Percentiles rank a stretch among this genome's conserved stretches.
Conservation (phyloP, 345 rosid species). For the Melaleuca alternifolia region DNA sequence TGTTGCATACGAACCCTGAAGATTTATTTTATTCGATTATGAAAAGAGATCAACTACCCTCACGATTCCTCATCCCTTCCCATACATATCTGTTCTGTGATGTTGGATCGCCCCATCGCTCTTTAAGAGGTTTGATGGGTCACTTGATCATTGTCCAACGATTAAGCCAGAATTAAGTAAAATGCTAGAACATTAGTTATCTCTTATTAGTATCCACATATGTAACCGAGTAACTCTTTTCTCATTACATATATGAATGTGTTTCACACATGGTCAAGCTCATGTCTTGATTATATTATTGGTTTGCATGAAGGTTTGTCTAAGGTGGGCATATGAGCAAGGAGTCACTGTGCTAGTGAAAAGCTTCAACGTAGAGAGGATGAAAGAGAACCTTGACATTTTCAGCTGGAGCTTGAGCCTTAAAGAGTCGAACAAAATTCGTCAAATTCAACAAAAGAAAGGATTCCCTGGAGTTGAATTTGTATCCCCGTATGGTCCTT, state of each 20-base stretch:
- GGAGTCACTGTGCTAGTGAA: slow-evolving; percentile 12
- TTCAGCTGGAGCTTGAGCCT: slow-evolving; percentile 16
- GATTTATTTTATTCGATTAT: not conserved
- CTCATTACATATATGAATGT: not conserved
- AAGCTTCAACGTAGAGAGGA: slow-evolving; percentile 19
- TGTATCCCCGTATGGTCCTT: slow-evolving; percentile 9
- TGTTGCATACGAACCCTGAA: not conserved
- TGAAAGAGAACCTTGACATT: slow-evolving; percentile 11
- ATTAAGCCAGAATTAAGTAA: too few species aligned
- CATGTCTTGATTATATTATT: not conserved
- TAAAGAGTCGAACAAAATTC: too few species aligned
- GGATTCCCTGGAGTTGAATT: not conserved
- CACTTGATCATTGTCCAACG: too few species aligned
- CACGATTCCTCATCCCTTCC: not conserved
- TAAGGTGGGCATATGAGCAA: slow-evolving; percentile 31
- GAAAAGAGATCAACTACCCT: not conserved
- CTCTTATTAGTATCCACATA: too few species aligned
- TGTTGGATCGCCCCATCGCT: too few species aligned
- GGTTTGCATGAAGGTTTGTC: slow-evolving; percentile 1
- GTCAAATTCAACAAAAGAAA: too few species aligned
- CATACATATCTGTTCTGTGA: not conserved
- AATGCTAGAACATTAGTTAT: too few species aligned
- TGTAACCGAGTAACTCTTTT: not conserved
- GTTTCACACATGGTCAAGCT: not conserved
- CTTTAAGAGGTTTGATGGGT: too few species aligned